phyloP scores from a whole-genome alignment of 2,329 filamentous ascomycete species.

The Ampelomyces quisqualis region DNA sequence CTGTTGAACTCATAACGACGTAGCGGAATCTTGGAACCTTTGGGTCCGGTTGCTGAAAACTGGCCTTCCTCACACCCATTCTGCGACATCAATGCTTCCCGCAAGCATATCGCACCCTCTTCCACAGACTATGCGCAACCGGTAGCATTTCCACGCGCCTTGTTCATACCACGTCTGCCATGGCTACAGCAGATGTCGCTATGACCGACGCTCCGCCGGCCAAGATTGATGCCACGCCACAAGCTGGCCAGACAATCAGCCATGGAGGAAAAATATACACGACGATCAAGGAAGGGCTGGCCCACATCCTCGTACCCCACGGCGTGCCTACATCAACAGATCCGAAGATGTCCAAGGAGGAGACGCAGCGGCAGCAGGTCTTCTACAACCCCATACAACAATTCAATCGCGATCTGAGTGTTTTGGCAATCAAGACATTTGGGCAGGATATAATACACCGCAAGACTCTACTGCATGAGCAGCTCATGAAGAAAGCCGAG shows the following conservation, averaged over 20 bases:
- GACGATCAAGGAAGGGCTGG: constrained; percentile 66
- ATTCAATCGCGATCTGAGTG: constrained; percentile 94
- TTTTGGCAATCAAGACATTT: constrained; percentile 87
- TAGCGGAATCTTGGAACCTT: not conserved
- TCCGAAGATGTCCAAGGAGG: constrained; percentile 51
- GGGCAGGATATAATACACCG: constrained; percentile 65
- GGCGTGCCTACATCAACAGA: constrained; percentile 52
- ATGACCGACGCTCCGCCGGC: constrained; percentile 16
- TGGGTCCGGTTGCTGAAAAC: constrained; percentile 5
- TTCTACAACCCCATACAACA: constrained; percentile 99
- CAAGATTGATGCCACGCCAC: constrained; percentile 32
- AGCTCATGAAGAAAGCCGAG: constrained; percentile 34
- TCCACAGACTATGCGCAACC: constrained; percentile 26
- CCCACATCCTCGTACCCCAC: constrained; percentile 65
- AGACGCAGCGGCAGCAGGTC: constrained; percentile 67
- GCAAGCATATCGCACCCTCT: constrained; percentile 12
- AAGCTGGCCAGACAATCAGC: constrained; percentile 34
- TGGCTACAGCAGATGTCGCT: constrained; percentile 16
- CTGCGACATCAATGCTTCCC: constrained; percentile 25
- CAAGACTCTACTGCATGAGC: constrained; percentile 49
- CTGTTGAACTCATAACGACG: not conserved
- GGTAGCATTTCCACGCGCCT: constrained; percentile 28
- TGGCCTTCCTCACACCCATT: constrained; percentile 19
- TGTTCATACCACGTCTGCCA: constrained; percentile 18
- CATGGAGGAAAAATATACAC: constrained; percentile 58